A percentile compares a stretch with the other conserved stretches of the same genome.
Evolutionary conservation across 768 basidiomycete genomes (phyloP).

Genomic region (Rhizopogon roseolus): DNA sequence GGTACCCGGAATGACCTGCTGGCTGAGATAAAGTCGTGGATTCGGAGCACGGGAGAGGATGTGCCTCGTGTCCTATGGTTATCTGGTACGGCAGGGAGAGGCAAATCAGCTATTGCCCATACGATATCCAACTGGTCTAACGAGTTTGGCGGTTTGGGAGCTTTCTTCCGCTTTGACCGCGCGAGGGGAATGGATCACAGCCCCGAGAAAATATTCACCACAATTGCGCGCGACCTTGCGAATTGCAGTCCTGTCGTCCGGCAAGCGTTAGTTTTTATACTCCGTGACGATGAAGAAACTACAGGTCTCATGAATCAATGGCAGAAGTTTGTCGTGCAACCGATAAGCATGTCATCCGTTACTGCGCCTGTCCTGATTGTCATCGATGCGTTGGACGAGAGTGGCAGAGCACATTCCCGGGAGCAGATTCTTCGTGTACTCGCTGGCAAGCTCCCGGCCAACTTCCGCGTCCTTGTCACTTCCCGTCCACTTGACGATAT

Average conservation of each 20-base stretch:
- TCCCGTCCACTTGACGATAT: slow-evolving; percentile 6
- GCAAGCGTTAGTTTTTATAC: background rate
- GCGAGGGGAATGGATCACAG: background rate
- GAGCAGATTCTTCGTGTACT: slow-evolving; percentile 12
- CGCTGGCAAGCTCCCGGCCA: background rate
- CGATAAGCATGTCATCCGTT: slow-evolving; percentile 2
- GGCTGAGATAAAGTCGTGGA: slow-evolving; percentile 13
- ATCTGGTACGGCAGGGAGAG: slow-evolving; percentile 9
- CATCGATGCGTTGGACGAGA: slow-evolving; percentile 22
- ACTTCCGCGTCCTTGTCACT: slow-evolving; percentile 12
- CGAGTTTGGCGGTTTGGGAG: slow-evolving; percentile 7
- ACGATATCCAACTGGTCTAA: slow-evolving; percentile 7
- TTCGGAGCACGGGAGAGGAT: background rate
- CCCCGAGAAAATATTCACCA: slow-evolving; percentile 1
- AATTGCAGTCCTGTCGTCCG: background rate
- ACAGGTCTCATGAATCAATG: slow-evolving; percentile 5
- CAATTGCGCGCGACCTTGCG: background rate
- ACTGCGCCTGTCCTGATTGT: slow-evolving; percentile 16
- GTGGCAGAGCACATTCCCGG: slow-evolving; percentile 2
- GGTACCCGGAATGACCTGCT: slow-evolving; percentile 10
- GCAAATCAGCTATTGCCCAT: slow-evolving; percentile 16
- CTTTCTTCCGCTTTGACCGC: slow-evolving; percentile 11
- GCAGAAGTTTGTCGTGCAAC: slow-evolving; percentile 10
- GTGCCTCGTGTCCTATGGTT: slow-evolving; percentile 8
- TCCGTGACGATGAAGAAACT: background rate